Evolutionary conservation across 805 yeast species (phyloP).

Genomic region (Wickerhamiella qilinensis): DNA sequence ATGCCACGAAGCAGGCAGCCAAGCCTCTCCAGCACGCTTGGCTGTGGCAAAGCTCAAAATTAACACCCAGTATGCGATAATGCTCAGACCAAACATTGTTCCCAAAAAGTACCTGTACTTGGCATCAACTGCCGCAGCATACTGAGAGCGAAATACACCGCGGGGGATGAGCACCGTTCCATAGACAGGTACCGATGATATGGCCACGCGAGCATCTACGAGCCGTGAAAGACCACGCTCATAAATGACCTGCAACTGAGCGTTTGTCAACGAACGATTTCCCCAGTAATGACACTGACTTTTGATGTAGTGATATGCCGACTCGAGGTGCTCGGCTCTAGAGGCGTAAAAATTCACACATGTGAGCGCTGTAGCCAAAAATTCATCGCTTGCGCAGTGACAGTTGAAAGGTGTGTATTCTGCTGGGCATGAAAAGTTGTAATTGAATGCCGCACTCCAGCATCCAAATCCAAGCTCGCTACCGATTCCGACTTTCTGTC

Average conservation of each 20-base stretch:
- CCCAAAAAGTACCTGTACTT: slow-evolving; percentile 19
- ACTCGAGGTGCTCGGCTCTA: slow-evolving; percentile 12
- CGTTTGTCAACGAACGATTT: slow-evolving; percentile 10
- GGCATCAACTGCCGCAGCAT: slow-evolving; percentile 14
- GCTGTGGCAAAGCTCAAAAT: slow-evolving; percentile 13
- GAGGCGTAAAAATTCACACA: slow-evolving; percentile 16
- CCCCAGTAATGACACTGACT: slow-evolving; percentile 20
- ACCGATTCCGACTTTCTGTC: slow-evolving; percentile 20
- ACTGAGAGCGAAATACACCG: slow-evolving; percentile 8
- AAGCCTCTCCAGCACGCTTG: slow-evolving; percentile 7
- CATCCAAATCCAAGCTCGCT: slow-evolving; percentile 20
- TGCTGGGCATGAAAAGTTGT: slow-evolving; percentile 18
- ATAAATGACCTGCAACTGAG: slow-evolving; percentile 18
- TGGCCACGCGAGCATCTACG: background rate
- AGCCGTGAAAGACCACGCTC: background rate
- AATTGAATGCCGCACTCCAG: slow-evolving; percentile 19
- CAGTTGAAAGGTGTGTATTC: slow-evolving; percentile 15
- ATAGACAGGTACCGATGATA: background rate
- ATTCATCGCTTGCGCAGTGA: slow-evolving; percentile 16
- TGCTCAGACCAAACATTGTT: slow-evolving; percentile 16
- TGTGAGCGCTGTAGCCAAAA: slow-evolving; percentile 18
- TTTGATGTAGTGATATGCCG: slow-evolving; percentile 16
- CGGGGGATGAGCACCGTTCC: slow-evolving; percentile 12
- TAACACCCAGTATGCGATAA: slow-evolving; percentile 21
- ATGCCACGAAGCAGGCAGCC: slow-evolving; percentile 15